Evolutionary conservation across 108 stramenopile genomes (phyloP).

Genomic region (Pseudonitzschia multiseries): DNA sequence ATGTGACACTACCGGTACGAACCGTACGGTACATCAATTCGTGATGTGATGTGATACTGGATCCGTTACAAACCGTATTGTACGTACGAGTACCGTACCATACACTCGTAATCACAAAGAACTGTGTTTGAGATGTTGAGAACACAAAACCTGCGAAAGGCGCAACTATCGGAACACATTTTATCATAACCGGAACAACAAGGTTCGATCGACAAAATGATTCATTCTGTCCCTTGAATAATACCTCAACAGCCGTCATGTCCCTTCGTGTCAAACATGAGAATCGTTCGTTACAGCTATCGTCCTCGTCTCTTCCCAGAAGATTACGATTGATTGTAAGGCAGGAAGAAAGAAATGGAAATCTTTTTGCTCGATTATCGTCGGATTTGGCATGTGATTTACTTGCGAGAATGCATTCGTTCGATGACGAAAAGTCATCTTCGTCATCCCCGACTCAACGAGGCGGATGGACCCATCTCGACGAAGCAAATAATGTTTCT

Average conservation of each 20-base stretch:
- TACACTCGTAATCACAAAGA: too few species aligned
- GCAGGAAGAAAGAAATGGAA: conserved; percentile 2
- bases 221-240: background rate
- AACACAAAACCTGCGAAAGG: too few species aligned
- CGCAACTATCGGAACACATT: too few species aligned
- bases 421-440: background rate
- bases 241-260: background rate
- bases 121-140: too few species aligned
- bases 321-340: background rate
- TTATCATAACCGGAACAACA: too few species aligned
- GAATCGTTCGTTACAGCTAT: background rate
- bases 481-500: background rate
- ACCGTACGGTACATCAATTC: too few species aligned
- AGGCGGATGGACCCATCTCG: background rate
- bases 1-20: too few species aligned
- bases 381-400: conserved; percentile 6
- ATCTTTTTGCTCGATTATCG: conserved; percentile 34
- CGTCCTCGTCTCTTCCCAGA: background rate
- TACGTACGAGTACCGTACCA: too few species aligned
- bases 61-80: too few species aligned
- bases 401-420: background rate
- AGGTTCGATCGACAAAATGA: background rate
- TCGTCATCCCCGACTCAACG: background rate
- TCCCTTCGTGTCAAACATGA: background rate
- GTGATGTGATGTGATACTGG: too few species aligned